Evolutionary conservation across 257 asterid species (phyloP).

Genomic region (Scutellaria galericulata): DNA sequence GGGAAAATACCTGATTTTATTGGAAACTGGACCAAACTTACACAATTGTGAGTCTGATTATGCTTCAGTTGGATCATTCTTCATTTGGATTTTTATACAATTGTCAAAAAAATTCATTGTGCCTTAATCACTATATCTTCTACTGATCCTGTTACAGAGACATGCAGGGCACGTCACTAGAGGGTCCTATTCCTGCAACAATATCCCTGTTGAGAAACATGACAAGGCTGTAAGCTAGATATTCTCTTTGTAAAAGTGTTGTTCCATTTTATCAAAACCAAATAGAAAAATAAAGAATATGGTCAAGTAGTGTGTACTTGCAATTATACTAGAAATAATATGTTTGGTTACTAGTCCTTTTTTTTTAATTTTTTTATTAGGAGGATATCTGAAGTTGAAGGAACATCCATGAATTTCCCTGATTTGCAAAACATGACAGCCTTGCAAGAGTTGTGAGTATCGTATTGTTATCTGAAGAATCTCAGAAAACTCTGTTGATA

Average conservation of each 20-base stretch:
- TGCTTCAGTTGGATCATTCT: not conserved
- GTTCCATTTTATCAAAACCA: not conserved
- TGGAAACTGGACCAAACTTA: constrained; percentile 73
- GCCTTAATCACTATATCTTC: constrained; percentile 15
- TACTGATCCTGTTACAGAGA: constrained; percentile 54
- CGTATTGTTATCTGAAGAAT: constrained; percentile 13
- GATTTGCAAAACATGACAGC: constrained; percentile 42
- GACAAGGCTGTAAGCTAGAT: constrained; percentile 55
- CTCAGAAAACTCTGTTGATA: not conserved
- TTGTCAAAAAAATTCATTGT: not conserved
- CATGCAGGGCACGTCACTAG: constrained; percentile 79
- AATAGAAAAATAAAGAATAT: not conserved
- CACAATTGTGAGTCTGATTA: constrained; percentile 58
- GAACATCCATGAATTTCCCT: constrained; percentile 60
- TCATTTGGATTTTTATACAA: not conserved
- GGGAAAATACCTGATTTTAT: constrained; percentile 82
- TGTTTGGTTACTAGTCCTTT: not conserved
- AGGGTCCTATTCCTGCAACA: constrained; percentile 73
- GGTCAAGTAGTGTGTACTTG: not conserved
- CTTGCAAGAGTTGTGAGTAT: constrained; percentile 57
- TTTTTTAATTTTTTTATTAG: constrained; percentile 55
- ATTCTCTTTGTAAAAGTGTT: constrained; percentile 8
- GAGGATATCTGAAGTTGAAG: constrained; percentile 73
- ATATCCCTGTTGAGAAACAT: constrained; percentile 59
- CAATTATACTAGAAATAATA: not conserved